Conservation (phyloP, 805 yeast species). For the Candida tibetensis region DNA sequence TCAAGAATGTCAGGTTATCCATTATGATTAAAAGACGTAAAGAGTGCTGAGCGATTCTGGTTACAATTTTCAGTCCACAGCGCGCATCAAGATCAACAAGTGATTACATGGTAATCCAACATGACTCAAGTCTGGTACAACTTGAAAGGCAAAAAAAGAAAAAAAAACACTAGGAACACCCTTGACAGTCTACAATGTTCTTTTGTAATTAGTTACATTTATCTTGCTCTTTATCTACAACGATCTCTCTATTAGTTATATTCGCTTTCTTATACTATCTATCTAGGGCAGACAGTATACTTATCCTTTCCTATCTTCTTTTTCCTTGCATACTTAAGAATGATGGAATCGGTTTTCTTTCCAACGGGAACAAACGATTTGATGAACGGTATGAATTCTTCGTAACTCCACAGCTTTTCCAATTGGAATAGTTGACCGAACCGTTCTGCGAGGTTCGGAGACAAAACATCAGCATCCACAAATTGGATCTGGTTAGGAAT, state of each 20-base stretch:
- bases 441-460: constrained; percentile 21
- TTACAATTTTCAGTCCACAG: too few species aligned
- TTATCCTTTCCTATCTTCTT: constrained; percentile 31
- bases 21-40: too few species aligned
- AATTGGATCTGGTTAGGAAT: constrained; percentile 46
- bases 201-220: too few species aligned
- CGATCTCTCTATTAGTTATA: not conserved
- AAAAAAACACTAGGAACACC: too few species aligned
- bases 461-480: constrained; percentile 48
- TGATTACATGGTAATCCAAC: too few species aligned
- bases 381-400: constrained; percentile 38
- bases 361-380: constrained; percentile 29
- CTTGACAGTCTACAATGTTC: too few species aligned
- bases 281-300: constrained; percentile 23
- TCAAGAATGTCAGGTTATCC: constrained; percentile 28
- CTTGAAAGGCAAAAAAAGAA: too few species aligned
- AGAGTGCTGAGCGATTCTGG: too few species aligned
- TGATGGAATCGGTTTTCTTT: constrained; percentile 36
- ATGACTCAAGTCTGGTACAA: too few species aligned
- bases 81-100: too few species aligned
- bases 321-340: constrained; percentile 38
- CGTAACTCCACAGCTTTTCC: constrained; percentile 36
- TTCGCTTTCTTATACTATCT: not conserved
- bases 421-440: constrained; percentile 25
- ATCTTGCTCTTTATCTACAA: too few species aligned